phyloP scores from a whole-genome alignment of 495 filamentous ascomycete species.

The Haplographium delicatum region DNA sequence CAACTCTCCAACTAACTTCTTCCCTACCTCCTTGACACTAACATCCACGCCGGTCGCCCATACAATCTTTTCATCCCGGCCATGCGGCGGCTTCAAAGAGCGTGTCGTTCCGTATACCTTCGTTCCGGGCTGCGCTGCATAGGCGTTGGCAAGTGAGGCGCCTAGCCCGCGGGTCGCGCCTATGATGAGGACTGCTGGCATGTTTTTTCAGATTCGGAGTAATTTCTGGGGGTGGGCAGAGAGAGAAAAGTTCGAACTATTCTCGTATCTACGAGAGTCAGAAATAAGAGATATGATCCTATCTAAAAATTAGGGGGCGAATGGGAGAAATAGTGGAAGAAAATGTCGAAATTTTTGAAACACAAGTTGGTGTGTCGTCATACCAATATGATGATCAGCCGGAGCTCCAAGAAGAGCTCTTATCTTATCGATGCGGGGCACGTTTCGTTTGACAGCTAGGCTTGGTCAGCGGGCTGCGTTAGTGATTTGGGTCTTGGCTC shows the following conservation, averaged over 20 bases:
- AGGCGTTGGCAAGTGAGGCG: constrained; percentile 52
- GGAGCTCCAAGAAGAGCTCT: too few relatives aligned
- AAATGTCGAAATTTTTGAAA: too few relatives aligned
- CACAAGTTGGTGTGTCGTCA: too few relatives aligned
- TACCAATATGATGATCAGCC: too few relatives aligned
- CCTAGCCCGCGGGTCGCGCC: constrained; percentile 66
- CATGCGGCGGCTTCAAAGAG: constrained; percentile 27
- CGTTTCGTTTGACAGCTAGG: too few relatives aligned
- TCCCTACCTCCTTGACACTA: constrained; percentile 29
- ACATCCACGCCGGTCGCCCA: constrained; percentile 42
- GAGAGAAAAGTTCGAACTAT: neutral
- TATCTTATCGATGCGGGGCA: too few relatives aligned
- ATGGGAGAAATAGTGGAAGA: too few relatives aligned
- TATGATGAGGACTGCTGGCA: constrained; percentile 54
- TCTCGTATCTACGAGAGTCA: too few relatives aligned
- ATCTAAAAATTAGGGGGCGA: too few relatives aligned
- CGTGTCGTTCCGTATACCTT: constrained; percentile 57
- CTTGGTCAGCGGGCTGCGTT: too few relatives aligned
- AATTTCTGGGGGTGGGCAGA: neutral
- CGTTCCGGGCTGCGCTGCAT: constrained; percentile 42
- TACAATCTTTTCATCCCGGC: constrained; percentile 27
- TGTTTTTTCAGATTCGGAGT: constrained; percentile 21
- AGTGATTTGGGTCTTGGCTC: too few relatives aligned
- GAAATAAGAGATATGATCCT: too few relatives aligned
- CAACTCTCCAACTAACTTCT: constrained; percentile 41